These are phyloP conservation scores for Kluyveromyces sp. DNA, from an alignment of 1,139 yeast species.

Conservation along the genomic window DNA sequence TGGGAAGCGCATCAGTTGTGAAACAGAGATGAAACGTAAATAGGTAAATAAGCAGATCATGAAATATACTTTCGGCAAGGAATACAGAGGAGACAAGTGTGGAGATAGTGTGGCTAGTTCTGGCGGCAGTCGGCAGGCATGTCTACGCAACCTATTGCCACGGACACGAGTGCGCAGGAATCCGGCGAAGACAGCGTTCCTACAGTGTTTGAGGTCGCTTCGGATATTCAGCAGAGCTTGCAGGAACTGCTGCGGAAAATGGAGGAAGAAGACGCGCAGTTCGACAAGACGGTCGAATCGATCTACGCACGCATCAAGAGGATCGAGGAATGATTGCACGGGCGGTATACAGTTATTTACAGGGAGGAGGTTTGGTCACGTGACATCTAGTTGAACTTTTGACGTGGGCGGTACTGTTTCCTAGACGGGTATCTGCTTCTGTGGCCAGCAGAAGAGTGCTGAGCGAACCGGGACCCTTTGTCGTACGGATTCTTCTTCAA, in stretches of 20 bases:
- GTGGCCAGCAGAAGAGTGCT: background rate
- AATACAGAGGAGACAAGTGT: too few relatives aligned
- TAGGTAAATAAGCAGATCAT: too few relatives aligned
- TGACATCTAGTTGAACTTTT: background rate
- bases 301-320: conserved; percentile 20
- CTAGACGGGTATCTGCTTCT: background rate
- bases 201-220: conserved; percentile 48
- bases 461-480: background rate
- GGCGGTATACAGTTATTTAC: background rate
- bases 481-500: conserved; percentile 28
- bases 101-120: too few relatives aligned
- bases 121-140: too few relatives aligned
- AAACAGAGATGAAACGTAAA: too few relatives aligned
- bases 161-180: too few relatives aligned
- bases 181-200: conserved; percentile 25
- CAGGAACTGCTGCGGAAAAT: conserved; percentile 32
- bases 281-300: conserved; percentile 16
- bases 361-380: too few relatives aligned
- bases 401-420: background rate
- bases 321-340: conserved; percentile 6
- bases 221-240: conserved; percentile 41
- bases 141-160: conserved; percentile 6
- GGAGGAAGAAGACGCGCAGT: conserved; percentile 26
- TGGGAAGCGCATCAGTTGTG: too few relatives aligned
- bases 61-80: too few relatives aligned